A percentile compares a stretch with the other conserved stretches of the same genome.
Conservation (phyloP, 2,329 filamentous ascomycete genomes). For the Curvularia hawaiiensis region DNA sequence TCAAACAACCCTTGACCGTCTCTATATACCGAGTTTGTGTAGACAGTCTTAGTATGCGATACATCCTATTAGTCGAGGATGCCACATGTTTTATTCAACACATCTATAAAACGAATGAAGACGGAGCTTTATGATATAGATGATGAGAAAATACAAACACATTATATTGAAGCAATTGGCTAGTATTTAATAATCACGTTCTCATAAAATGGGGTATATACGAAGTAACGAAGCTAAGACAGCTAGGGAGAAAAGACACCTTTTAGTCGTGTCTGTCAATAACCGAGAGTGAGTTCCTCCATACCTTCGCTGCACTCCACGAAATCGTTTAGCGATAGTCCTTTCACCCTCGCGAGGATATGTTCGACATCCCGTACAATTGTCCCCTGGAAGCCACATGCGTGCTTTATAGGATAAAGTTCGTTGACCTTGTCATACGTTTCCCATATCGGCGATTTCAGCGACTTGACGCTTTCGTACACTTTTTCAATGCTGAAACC, state of each 20-base stretch:
- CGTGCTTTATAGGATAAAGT: background rate
- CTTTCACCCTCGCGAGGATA: background rate
- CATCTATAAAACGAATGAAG: background rate
- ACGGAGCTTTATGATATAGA: too few species aligned
- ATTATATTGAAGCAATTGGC: background rate
- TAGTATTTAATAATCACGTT: background rate
- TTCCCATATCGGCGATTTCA: constrained; percentile 8
- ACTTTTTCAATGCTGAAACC: constrained; percentile 13
- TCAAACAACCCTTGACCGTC: background rate
- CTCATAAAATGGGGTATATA: background rate
- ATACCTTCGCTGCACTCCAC: background rate
- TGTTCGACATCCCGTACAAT: background rate
- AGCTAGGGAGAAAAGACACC: background rate
- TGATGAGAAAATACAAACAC: background rate
- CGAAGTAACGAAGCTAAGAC: background rate
- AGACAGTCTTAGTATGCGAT: background rate
- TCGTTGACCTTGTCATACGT: background rate
- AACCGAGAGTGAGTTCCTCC: background rate
- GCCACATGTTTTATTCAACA: background rate
- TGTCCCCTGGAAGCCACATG: background rate
- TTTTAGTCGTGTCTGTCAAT: background rate
- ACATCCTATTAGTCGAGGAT: background rate
- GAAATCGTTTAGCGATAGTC: background rate
- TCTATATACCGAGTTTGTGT: background rate
- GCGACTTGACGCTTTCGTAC: background rate